These are phyloP conservation scores for Ceratobasidium sp. DNA, from an alignment of 1,284 basidiomycete species.

Conservation along the genomic window DNA sequence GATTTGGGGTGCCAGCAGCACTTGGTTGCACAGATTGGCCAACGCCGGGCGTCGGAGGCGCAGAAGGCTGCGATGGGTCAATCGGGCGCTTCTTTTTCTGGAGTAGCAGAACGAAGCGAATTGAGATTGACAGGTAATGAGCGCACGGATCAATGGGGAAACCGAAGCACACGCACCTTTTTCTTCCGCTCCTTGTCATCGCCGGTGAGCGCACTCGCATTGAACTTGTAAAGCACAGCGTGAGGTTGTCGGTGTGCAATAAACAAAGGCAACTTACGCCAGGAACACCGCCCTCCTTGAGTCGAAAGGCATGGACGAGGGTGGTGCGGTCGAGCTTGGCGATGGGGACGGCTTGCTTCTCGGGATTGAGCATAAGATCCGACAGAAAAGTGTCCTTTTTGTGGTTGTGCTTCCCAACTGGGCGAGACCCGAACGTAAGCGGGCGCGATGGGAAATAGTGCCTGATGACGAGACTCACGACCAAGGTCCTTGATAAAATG, in stretches of 20 bases:
- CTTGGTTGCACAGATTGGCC: neutral
- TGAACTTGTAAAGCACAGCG: constrained; percentile 25
- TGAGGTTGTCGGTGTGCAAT: constrained; percentile 10
- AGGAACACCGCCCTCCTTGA: constrained; percentile 31
- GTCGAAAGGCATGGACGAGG: constrained; percentile 31
- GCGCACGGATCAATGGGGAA: constrained; percentile 32
- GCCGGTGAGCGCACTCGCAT: constrained; percentile 27
- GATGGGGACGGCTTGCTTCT: constrained; percentile 28
- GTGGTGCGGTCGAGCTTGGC: constrained; percentile 30
- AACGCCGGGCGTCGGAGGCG: constrained; percentile 1
- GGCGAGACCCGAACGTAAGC: constrained; percentile 4
- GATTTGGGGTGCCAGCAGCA: no score
- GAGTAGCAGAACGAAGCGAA: neutral
- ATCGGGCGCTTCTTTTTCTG: constrained; percentile 37
- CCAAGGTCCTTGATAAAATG: constrained; percentile 36
- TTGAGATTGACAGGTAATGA: constrained; percentile 2
- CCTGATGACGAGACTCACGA: constrained; percentile 4
- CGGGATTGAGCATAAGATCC: constrained; percentile 12
- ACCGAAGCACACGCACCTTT: constrained; percentile 20
- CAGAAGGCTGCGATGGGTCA: constrained; percentile 19
- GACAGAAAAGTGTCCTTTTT: constrained; percentile 33
- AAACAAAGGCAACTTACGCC: constrained; percentile 22
- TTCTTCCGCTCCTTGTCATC: constrained; percentile 36
- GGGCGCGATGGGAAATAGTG: neutral
- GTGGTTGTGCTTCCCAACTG: constrained; percentile 32